Conservation (phyloP, 2,329 filamentous ascomycete species). For the Trichoderma koningii region DNA sequence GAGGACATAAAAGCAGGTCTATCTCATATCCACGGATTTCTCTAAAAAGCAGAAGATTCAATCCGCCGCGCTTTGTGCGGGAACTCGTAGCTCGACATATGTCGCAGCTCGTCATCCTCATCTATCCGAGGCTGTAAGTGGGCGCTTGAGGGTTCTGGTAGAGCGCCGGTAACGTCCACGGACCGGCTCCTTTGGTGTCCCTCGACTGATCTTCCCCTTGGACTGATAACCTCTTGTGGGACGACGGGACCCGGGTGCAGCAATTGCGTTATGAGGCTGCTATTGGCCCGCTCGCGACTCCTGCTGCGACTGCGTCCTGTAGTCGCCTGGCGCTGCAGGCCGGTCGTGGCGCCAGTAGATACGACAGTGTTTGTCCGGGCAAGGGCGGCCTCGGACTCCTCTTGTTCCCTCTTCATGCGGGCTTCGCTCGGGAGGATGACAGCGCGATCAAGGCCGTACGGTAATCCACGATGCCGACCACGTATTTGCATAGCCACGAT, state of each 20-base stretch:
- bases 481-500: slow-evolving; percentile 71
- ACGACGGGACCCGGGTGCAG: slow-evolving; percentile 52
- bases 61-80: slow-evolving; percentile 34
- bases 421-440: slow-evolving; percentile 61
- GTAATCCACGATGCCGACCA: slow-evolving; percentile 67
- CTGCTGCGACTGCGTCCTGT: slow-evolving; percentile 42
- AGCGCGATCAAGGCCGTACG: slow-evolving; percentile 66
- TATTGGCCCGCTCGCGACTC: slow-evolving; percentile 44
- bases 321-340: slow-evolving; percentile 36
- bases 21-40: slow-evolving; percentile 27
- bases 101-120: slow-evolving; percentile 36
- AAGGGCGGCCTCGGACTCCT: slow-evolving; percentile 47
- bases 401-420: slow-evolving; percentile 56
- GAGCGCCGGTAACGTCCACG: slow-evolving; percentile 29
- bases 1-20: background rate
- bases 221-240: slow-evolving; percentile 35
- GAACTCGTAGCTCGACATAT: slow-evolving; percentile 32
- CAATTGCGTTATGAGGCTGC: slow-evolving; percentile 49
- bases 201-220: slow-evolving; percentile 29
- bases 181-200: slow-evolving; percentile 37
- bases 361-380: slow-evolving; percentile 42
- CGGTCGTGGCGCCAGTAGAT: slow-evolving; percentile 39
- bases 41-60: slow-evolving; percentile 35
- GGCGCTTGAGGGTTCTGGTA: slow-evolving; percentile 26
- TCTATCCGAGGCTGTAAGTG: slow-evolving; percentile 36